phyloP scores from a whole-genome alignment of 495 filamentous ascomycete species.

The Margaritispora aquatica region DNA sequence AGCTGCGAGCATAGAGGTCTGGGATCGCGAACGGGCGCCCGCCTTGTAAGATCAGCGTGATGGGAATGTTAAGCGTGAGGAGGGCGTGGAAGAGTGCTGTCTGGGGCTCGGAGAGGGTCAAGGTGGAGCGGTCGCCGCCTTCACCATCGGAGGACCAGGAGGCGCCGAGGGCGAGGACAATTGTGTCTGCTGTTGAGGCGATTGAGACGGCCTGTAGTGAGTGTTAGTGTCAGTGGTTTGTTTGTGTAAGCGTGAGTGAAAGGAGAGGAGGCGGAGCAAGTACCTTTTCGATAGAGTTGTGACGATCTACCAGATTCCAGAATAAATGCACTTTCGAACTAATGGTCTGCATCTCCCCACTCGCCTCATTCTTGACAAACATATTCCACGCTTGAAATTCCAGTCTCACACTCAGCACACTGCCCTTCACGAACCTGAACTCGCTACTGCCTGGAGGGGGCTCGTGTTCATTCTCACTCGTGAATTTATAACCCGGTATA shows the following conservation, averaged over 20 bases:
- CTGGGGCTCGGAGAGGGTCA: slow-evolving; percentile 30
- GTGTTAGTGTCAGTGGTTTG: not conserved
- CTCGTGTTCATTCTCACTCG: slow-evolving; percentile 16
- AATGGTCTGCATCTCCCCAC: slow-evolving; percentile 33
- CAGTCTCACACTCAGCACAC: slow-evolving; percentile 32
- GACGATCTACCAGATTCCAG: slow-evolving; percentile 37
- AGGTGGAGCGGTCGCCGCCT: slow-evolving; percentile 34
- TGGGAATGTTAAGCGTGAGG: slow-evolving; percentile 33
- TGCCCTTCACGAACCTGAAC: slow-evolving; percentile 32
- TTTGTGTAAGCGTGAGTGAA: not conserved
- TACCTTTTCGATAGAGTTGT: slow-evolving; percentile 27
- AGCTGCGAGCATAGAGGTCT: slow-evolving; percentile 23
- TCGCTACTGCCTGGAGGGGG: slow-evolving; percentile 30
- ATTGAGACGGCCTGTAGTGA: slow-evolving; percentile 26
- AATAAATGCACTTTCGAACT: slow-evolving; percentile 38
- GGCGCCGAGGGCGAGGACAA: slow-evolving; percentile 36
- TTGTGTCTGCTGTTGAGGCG: slow-evolving; percentile 31
- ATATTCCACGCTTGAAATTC: slow-evolving; percentile 40
- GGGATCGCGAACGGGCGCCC: slow-evolving; percentile 37
- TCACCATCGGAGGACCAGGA: slow-evolving; percentile 41
- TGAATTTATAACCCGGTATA: slow-evolving; percentile 2
- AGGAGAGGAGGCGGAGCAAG: not conserved
- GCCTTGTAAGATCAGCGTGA: slow-evolving; percentile 36
- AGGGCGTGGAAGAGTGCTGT: slow-evolving; percentile 30
- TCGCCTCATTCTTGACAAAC: slow-evolving; percentile 25